Base-by-base conservation (phyloP, 2,329 filamentous ascomycete species). In the Pseudocercospora pini-densiflorae region DNA sequence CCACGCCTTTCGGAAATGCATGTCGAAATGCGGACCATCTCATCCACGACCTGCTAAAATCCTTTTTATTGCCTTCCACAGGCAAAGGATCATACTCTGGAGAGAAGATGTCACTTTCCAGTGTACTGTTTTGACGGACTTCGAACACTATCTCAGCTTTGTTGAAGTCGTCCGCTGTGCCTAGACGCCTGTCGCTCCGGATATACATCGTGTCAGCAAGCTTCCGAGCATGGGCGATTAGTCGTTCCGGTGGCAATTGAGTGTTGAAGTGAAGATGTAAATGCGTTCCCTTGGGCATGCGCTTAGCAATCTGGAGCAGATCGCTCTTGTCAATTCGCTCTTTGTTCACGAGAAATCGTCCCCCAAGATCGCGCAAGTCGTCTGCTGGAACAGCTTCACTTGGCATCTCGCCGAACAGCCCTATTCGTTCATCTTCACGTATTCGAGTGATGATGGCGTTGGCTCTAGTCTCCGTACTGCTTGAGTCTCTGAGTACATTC, bases 201-300 rank as follows among this genome's bases (percentile, higher is more conserved):
- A 93, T 89, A 74, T 88, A 92, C 89, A 93, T 92, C 70, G 85
- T 85, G 0, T 84, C 74, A 82, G 64, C 59, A 54, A 89, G 87
- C 5, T 76, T 51, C 10, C 79, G 76, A 68, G 81, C 81, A 81
- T 85, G 70, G 81, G 86, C 70, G 82, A 93, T 81, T 21, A 93
- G 80, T 5, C 88, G 83, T 1, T 81, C 76, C 9, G 90, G 89
- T 14, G 83, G 80, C 4, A 93, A 80, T 67, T 90, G 91, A n/a
- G 90, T 86, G 75, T 93, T 93, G 82, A 92, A 93, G 77, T 93
- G 91, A 24, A 92, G 86, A 76, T 93, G 91, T 24, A 93, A 81
- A 74, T 93, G 89, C 0, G 86, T 85, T 2, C 90, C 91, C 77
- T 93, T 93, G 49, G 91, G 91, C 81, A 91, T 85, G 64, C 77